These are phyloP conservation scores for Chytriomyces sp. DNA, from an alignment of 192 early-diverging fungal genomes.

Conservation along the genomic window DNA sequence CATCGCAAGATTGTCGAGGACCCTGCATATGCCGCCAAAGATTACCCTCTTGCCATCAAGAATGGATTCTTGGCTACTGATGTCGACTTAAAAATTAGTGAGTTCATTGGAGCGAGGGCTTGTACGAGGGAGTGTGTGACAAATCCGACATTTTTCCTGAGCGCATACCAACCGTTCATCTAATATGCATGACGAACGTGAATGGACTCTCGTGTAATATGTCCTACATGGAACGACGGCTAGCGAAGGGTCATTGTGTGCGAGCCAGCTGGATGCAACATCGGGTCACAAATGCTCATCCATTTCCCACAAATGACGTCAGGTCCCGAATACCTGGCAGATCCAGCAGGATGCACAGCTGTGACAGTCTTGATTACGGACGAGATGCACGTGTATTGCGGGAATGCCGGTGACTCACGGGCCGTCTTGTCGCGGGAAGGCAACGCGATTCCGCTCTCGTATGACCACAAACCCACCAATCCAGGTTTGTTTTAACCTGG, in stretches of 20 bases:
- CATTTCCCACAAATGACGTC: background rate
- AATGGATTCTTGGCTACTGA: constrained; percentile 83
- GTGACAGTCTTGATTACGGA: constrained; percentile 83
- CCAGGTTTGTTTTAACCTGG: constrained; percentile 36
- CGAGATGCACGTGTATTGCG: constrained; percentile 77
- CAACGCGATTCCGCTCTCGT: constrained; percentile 74
- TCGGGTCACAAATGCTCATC: no score
- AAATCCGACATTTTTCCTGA: no score
- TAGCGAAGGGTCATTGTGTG: no score
- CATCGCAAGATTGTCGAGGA: constrained; percentile 72
- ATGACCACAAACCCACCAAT: constrained; percentile 96
- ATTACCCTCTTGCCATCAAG: constrained; percentile 79
- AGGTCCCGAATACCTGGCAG: constrained; percentile 75
- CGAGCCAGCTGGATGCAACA: no score
- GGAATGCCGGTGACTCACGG: constrained; percentile 96
- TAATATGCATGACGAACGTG: no score
- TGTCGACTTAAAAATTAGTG: constrained; percentile 72
- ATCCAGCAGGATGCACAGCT: constrained; percentile 98
- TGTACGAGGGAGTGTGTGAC: no score
- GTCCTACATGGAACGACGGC: no score
- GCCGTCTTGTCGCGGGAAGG: constrained; percentile 83
- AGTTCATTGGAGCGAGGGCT: no score
- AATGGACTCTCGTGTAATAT: no score
- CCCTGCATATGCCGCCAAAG: constrained; percentile 63
- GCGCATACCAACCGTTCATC: no score